Base-by-base conservation (phyloP, 2,329 filamentous ascomycete genomes). In the Aspergillus intermedius region DNA sequence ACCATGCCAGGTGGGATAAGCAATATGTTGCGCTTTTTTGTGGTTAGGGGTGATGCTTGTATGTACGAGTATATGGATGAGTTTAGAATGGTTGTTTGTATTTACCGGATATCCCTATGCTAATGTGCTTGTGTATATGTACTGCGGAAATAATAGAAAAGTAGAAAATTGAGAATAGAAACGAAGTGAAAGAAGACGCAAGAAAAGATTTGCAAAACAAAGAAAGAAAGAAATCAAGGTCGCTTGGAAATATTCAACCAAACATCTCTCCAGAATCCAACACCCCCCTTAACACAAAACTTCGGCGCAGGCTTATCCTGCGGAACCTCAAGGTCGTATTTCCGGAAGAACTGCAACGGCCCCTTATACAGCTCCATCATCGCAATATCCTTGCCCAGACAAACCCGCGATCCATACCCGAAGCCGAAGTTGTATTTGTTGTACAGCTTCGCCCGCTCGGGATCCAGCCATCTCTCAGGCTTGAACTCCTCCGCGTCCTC, bases 351-450 rank as follows among this genome's bases (percentile, higher is more conserved):
- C 63, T 67, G n/a, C 6, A 42, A 10, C 8, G 64, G 63, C 5
- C 59, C 62, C 64, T 80, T 78, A 58, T 70, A 77, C 45, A 79
- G 54, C 62, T 79, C 77, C 74, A 79, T 76, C 56, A 74, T 67
- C 1, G 75, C 77, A 49, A 80, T 74, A 40, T 76, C 69, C 49
- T 69, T 71, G 0, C 77, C 77, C 40, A 79, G 54, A 48, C 76
- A 79, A 10, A 72, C 64, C 9, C 74, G 62, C 0, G 73, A 58
- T 0, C 77, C 77, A 60, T 76, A 76, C 0, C 76, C 77, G 49
- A 79, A 80, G 0, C 64, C 65, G 59, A 80, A 70, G 49, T 69
- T 74, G 47, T 75, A 75, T 60, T 74, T 76, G 40, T 70, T 68
- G 49, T 70, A 74, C 46, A 72, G 56, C 51, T 69, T 72, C 0